Evolutionary conservation across 495 filamentous ascomycete species (phyloP).

Genomic region (Penicillium angulare): DNA sequence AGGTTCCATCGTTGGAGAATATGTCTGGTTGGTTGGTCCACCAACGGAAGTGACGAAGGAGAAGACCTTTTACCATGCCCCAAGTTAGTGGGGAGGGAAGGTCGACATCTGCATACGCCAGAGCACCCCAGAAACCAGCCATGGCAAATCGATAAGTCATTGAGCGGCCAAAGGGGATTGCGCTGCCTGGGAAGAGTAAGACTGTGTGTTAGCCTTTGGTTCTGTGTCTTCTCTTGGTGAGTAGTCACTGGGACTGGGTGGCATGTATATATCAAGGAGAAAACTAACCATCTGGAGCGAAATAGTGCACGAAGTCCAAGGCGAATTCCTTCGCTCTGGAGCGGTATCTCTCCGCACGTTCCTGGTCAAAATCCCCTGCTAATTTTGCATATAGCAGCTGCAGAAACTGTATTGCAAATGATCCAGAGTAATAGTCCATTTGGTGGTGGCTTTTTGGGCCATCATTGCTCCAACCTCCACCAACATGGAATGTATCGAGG

Average conservation of each 20-base stretch:
- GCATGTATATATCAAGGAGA: too few species aligned
- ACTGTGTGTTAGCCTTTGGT: too few species aligned
- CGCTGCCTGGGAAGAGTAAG: constrained; percentile 38
- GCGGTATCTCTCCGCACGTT: constrained; percentile 66
- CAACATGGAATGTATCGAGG: constrained; percentile 75
- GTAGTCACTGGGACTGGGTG: too few species aligned
- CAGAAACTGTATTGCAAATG: constrained; percentile 5
- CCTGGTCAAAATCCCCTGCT: constrained; percentile 64
- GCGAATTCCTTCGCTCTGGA: constrained; percentile 63
- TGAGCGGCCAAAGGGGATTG: constrained; percentile 73
- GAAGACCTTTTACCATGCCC: constrained; percentile 74
- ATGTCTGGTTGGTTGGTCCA: constrained; percentile 74
- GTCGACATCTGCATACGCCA: constrained; percentile 72
- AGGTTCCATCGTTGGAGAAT: constrained; percentile 68
- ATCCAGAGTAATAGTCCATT: constrained; percentile 79
- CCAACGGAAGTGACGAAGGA: constrained; percentile 72
- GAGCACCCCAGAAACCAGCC: constrained; percentile 76
- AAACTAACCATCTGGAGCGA: constrained; percentile 59
- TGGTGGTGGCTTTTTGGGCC: constrained; percentile 73
- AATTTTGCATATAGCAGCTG: constrained; percentile 41
- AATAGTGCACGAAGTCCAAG: constrained; percentile 71
- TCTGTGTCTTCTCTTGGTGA: too few species aligned
- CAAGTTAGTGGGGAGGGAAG: constrained; percentile 67
- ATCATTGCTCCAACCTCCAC: constrained; percentile 78
- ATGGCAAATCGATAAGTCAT: constrained; percentile 80